These are phyloP conservation scores for Tetracladium maxilliforme DNA, from an alignment of 2,329 filamentous ascomycete species.

Conservation along the genomic window DNA sequence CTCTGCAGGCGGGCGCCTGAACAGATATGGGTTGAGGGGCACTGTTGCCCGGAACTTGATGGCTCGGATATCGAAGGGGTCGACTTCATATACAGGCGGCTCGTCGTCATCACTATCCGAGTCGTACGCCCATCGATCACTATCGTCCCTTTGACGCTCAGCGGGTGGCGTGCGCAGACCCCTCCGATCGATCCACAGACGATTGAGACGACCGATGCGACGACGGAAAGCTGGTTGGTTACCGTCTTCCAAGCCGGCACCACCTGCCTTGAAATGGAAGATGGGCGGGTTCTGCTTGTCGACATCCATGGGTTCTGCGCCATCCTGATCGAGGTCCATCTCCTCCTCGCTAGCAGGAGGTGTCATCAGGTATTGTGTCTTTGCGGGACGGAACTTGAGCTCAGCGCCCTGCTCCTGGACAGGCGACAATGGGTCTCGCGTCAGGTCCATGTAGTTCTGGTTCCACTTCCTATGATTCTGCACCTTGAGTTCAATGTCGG, in stretches of 20 bases:
- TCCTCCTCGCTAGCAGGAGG: too few relatives aligned
- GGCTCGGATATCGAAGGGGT: slow-evolving; percentile 49
- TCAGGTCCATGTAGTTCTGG: slow-evolving; percentile 75
- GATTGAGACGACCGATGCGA: slow-evolving; percentile 70
- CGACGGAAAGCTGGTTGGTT: slow-evolving; percentile 59
- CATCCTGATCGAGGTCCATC: slow-evolving; percentile 2
- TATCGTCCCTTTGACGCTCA: slow-evolving; percentile 26
- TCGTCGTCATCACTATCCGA: slow-evolving; percentile 74
- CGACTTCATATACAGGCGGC: slow-evolving; percentile 57
- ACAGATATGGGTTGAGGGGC: slow-evolving; percentile 23
- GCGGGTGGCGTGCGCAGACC: slow-evolving; percentile 41
- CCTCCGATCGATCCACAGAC: slow-evolving; percentile 78
- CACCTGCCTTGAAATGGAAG: slow-evolving; percentile 30
- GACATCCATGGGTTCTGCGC: slow-evolving; percentile 41
- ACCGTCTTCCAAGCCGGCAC: slow-evolving; percentile 21
- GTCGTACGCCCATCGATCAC: slow-evolving; percentile 76
- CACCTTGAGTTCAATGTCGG: slow-evolving; percentile 75
- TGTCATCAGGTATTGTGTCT: slow-evolving; percentile 55
- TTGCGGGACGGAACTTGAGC: slow-evolving; percentile 54
- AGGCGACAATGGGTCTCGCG: slow-evolving; percentile 70
- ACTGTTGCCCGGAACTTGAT: slow-evolving; percentile 47
- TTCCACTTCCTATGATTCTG: slow-evolving; percentile 89
- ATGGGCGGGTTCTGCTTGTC: slow-evolving; percentile 24
- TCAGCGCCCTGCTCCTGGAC: slow-evolving; percentile 49
- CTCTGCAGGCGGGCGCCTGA: neutral